Percentiles rank a stretch among this genome's conserved stretches.
These are phyloP conservation scores for Candida sanyiensis DNA, from an alignment of 805 yeast genomes.

Conservation along the genomic window DNA sequence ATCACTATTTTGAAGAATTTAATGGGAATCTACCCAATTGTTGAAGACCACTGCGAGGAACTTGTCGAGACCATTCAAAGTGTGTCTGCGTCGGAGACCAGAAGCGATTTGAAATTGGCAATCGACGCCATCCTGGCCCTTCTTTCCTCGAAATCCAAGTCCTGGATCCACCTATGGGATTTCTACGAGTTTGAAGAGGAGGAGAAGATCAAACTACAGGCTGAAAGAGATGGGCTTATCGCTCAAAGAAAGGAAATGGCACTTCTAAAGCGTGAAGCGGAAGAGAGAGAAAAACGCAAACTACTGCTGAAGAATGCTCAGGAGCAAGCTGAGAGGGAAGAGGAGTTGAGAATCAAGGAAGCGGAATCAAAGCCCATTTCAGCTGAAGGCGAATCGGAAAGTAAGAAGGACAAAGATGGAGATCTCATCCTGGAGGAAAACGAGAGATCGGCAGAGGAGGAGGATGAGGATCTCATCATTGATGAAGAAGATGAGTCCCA, in stretches of 20 bases:
- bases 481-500: constrained; percentile 22
- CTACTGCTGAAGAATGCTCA: background rate
- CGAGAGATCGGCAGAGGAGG: background rate
- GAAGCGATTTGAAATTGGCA: constrained; percentile 80
- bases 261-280: no score
- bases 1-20: constrained; percentile 70
- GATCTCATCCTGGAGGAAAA: background rate
- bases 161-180: constrained; percentile 51
- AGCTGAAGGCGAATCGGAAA: constrained; percentile 7
- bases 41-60: constrained; percentile 58
- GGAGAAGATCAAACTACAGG: constrained; percentile 28
- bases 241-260: no score
- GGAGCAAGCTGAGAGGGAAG: constrained; percentile 8
- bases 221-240: constrained; percentile 11
- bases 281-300: no score
- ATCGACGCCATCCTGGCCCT: constrained; percentile 68
- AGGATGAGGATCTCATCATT: constrained; percentile 16
- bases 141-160: constrained; percentile 46
- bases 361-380: constrained; percentile 1
- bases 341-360: constrained; percentile 3
- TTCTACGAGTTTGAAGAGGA: constrained; percentile 46
- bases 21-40: constrained; percentile 57
- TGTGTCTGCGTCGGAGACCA: constrained; percentile 46
- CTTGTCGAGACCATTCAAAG: constrained; percentile 42
- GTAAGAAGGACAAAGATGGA: no score